Percentiles rank a stretch among this genome's conserved stretches.
phyloP scores from a whole-genome alignment of 139 green algal genomes.

The Picochlorum sp. region DNA sequence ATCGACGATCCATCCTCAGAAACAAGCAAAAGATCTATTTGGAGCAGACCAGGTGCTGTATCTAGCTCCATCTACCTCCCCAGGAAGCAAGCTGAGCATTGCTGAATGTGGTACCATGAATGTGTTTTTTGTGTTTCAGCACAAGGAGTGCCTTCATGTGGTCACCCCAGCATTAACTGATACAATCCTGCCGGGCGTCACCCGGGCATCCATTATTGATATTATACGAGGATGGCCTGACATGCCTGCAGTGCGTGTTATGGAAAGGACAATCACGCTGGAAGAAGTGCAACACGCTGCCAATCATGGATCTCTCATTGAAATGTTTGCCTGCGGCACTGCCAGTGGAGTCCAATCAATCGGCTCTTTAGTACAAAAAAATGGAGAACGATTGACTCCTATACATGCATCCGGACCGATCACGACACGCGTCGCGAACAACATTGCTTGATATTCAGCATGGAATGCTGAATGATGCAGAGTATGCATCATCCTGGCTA shows the following conservation, averaged over 20 bases:
- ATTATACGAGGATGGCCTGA: slow-evolving; percentile 45
- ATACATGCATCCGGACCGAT: slow-evolving; percentile 1
- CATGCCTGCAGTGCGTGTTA: slow-evolving; percentile 33
- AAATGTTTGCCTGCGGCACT: slow-evolving; percentile 74
- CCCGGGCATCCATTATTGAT: slow-evolving; percentile 57
- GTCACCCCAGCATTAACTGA: slow-evolving; percentile 66
- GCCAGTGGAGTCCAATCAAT: slow-evolving; percentile 72
- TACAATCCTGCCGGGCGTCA: slow-evolving; percentile 77
- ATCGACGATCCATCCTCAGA: slow-evolving; percentile 59
- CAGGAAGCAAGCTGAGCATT: not conserved
- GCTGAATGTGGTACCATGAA: slow-evolving; percentile 79
- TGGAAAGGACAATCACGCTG: slow-evolving; percentile 36
- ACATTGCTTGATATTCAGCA: slow-evolving; percentile 26
- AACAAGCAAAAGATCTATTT: slow-evolving; percentile 15
- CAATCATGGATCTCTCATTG: slow-evolving; percentile 41
- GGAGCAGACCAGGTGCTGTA: slow-evolving; percentile 39
- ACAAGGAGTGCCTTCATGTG: slow-evolving; percentile 36
- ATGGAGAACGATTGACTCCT: slow-evolving; percentile 10
- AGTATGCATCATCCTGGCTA: slow-evolving; percentile 13
- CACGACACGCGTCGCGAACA: not conserved
- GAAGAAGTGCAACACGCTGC: slow-evolving; percentile 27
- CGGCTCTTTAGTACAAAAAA: slow-evolving; percentile 24
- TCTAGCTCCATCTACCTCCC: not conserved
- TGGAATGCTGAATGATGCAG: slow-evolving; percentile 36
- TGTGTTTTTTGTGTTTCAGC: slow-evolving; percentile 67